Conservation (phyloP, 1,284 basidiomycete species). For the Cryptococcus deneoformans region DNA sequence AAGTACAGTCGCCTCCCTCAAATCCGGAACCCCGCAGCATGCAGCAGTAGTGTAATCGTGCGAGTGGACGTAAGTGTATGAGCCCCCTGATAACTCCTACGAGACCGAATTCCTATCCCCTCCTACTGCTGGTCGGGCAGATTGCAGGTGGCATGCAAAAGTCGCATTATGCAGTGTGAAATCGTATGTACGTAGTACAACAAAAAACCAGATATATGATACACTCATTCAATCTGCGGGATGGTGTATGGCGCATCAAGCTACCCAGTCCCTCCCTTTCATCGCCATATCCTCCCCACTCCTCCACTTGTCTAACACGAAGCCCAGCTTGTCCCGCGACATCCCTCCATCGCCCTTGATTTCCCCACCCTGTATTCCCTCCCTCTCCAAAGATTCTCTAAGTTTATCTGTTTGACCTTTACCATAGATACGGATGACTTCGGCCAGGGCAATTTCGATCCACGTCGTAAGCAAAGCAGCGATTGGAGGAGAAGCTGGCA, state of each 20-base stretch:
- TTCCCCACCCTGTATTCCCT: slow-evolving; percentile 42
- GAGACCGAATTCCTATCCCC: too few relatives aligned
- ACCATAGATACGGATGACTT: slow-evolving; percentile 65
- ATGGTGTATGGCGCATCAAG: neutral
- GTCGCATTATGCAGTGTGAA: neutral
- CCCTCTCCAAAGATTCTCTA: slow-evolving; percentile 63
- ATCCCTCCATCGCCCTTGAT: slow-evolving; percentile 36
- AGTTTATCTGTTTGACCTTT: slow-evolving; percentile 71
- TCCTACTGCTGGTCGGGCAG: neutral
- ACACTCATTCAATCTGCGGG: too few relatives aligned
- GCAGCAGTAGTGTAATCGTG: too few relatives aligned
- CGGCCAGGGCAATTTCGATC: slow-evolving; percentile 67
- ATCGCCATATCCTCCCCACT: slow-evolving; percentile 11
- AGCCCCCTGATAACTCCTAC: too few relatives aligned
- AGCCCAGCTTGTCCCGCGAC: slow-evolving; percentile 26
- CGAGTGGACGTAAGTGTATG: too few relatives aligned
- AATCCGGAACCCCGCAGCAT: too few relatives aligned
- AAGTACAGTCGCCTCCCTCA: too few relatives aligned
- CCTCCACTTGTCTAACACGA: slow-evolving; percentile 23
- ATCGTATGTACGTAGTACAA: neutral
- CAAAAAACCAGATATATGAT: neutral
- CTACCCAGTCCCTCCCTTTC: slow-evolving; percentile 16
- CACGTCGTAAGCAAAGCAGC: slow-evolving; percentile 56
- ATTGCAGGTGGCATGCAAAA: neutral
- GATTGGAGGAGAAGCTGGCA: slow-evolving; percentile 31